Conservation (phyloP, 2,329 filamentous ascomycete genomes). For the Penicillium digitatum region DNA sequence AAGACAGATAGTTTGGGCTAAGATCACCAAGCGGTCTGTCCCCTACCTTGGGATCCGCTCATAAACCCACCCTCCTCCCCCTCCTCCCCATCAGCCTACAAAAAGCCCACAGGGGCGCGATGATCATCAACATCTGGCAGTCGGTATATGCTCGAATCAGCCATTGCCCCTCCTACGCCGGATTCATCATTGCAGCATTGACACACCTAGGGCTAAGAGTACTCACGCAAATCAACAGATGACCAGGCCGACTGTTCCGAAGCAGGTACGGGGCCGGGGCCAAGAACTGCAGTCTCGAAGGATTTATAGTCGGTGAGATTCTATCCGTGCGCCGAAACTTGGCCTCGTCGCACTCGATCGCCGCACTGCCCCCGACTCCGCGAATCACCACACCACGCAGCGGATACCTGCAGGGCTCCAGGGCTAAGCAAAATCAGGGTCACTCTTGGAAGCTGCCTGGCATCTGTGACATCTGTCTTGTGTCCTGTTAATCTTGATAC, state of each 20-base stretch:
- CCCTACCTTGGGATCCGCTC: neutral
- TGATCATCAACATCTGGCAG: neutral
- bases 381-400: neutral
- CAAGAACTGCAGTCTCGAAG: neutral
- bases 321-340: neutral
- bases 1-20: neutral
- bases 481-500: neutral
- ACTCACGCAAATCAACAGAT: neutral
- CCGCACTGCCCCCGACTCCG: neutral
- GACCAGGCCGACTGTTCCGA: neutral
- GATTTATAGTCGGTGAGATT: neutral
- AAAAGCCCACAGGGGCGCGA: neutral
- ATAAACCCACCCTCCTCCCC: neutral
- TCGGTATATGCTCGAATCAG: neutral
- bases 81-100: neutral
- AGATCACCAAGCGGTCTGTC: neutral
- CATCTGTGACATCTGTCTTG: neutral
- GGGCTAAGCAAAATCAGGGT: neutral
- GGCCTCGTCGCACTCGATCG: neutral
- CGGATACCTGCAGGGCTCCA: too few species aligned
- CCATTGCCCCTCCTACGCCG: neutral
- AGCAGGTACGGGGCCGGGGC: neutral
- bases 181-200: neutral
- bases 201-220: neutral
- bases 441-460: neutral